These are phyloP conservation scores for Fomitiporia mediterranea DNA, from an alignment of 1,284 basidiomycete genomes.

Conservation along the genomic window DNA sequence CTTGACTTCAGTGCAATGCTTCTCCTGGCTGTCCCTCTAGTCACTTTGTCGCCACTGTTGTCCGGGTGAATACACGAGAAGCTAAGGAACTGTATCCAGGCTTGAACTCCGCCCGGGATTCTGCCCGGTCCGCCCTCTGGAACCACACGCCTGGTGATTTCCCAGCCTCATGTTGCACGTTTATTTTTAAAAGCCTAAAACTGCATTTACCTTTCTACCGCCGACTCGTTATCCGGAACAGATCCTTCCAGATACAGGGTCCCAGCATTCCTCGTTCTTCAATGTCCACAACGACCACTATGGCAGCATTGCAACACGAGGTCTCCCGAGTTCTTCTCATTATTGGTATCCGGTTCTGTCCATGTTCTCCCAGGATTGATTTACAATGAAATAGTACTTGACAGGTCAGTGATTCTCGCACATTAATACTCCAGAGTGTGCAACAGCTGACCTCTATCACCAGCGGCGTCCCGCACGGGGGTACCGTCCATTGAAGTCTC, in stretches of 20 bases:
- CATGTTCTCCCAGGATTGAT: neutral
- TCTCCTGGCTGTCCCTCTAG: neutral
- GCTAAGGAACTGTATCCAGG: neutral
- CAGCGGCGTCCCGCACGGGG: neutral
- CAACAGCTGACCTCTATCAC: neutral
- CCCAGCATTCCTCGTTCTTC: neutral
- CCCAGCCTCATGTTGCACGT: neutral
- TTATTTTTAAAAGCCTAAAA: conserved; percentile 1
- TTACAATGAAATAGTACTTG: neutral
- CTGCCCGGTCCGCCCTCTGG: neutral
- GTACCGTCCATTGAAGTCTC: neutral
- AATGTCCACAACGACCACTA: neutral
- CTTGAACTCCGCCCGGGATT: neutral
- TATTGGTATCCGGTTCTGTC: neutral
- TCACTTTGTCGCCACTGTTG: conserved; percentile 1
- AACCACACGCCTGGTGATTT: neutral
- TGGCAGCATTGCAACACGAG: conserved; percentile 1
- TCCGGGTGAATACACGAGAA: neutral
- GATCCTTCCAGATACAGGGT: neutral
- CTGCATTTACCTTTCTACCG: neutral
- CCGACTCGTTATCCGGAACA: neutral
- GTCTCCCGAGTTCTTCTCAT: neutral
- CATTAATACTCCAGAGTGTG: neutral
- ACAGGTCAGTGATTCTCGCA: too few relatives aligned
- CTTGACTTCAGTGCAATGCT: neutral